phyloP scores from a whole-genome alignment of 345 rosid genomes.

The Dimocarpus longan region DNA sequence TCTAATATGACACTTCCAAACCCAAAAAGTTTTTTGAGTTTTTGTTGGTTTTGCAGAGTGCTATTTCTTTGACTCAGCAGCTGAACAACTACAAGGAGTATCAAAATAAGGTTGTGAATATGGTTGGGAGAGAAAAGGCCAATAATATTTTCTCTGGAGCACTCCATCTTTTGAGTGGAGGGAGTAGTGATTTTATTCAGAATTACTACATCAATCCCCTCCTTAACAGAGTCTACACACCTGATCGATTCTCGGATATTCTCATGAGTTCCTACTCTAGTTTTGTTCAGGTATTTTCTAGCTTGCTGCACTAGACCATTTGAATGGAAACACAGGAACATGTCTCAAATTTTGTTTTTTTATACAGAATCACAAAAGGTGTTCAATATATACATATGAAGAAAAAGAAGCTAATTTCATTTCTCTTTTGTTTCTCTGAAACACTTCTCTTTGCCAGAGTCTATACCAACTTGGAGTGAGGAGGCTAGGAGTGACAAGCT shows the following conservation, averaged over 20 bases:
- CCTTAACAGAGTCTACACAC: constrained; percentile 51
- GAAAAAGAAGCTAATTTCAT: neutral
- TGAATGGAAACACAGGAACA: neutral
- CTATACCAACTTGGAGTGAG: constrained; percentile 75
- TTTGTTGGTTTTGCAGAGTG: constrained; percentile 46
- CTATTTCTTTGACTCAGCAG: constrained; percentile 73
- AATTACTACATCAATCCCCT: constrained; percentile 80
- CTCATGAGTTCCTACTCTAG: constrained; percentile 68
- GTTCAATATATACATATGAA: neutral
- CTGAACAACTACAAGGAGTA: constrained; percentile 72
- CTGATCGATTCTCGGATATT: constrained; percentile 60
- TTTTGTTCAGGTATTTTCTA: constrained; percentile 69
- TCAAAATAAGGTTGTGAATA: constrained; percentile 54
- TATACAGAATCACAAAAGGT: neutral
- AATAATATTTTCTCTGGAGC: constrained; percentile 51
- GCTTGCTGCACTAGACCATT: neutral
- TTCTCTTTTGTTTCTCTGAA: constrained; percentile 10
- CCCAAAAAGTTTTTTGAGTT: neutral
- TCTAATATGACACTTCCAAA: neutral
- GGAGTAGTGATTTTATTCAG: constrained; percentile 90
- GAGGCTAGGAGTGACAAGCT: constrained; percentile 74
- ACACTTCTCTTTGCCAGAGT: constrained; percentile 54
- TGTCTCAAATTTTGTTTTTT: neutral
- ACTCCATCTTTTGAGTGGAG: constrained; percentile 84
- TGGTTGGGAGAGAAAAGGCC: constrained; percentile 59